These are phyloP conservation scores for Candida neerlandica DNA, from an alignment of 1,139 yeast species.

Conservation along the genomic window DNA sequence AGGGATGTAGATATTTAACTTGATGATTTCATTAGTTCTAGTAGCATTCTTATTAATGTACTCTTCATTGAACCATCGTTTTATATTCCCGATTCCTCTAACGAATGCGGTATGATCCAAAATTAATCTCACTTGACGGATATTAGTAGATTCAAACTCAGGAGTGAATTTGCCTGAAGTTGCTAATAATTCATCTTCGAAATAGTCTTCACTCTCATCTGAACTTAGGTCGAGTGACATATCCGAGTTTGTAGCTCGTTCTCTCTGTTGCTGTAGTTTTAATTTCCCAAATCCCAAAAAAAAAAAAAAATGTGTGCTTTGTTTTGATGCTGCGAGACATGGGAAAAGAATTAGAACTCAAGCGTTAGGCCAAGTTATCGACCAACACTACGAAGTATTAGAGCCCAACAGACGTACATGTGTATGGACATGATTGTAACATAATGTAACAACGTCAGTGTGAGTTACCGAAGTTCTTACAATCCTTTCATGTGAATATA, in stretches of 20 bases:
- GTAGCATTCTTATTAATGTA: conserved; percentile 28
- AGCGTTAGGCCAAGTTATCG: too few species aligned
- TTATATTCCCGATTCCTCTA: conserved; percentile 61
- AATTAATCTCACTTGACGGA: conserved; percentile 32
- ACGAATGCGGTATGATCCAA: conserved; percentile 62
- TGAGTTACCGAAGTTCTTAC: too few species aligned
- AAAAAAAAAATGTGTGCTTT: not conserved
- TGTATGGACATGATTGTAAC: too few species aligned
- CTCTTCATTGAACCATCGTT: conserved; percentile 54
- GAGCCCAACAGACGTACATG: too few species aligned
- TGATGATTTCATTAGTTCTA: conserved; percentile 20
- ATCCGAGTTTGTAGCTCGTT: conserved; percentile 2
- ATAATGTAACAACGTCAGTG: too few species aligned
- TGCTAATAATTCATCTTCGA: conserved; percentile 17
- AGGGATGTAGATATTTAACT: conserved; percentile 47
- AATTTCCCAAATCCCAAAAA: not conserved
- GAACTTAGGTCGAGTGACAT: conserved; percentile 15
- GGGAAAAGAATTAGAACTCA: too few species aligned
- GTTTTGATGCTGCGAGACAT: too few species aligned
- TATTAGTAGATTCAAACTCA: not conserved
- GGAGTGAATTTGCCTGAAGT: not conserved
- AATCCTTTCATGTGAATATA: too few species aligned
- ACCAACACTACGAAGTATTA: too few species aligned
- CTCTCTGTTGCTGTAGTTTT: not conserved
- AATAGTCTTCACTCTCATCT: conserved; percentile 10